Conservation (phyloP, 306 rosid species). For the Comarum palustre region DNA sequence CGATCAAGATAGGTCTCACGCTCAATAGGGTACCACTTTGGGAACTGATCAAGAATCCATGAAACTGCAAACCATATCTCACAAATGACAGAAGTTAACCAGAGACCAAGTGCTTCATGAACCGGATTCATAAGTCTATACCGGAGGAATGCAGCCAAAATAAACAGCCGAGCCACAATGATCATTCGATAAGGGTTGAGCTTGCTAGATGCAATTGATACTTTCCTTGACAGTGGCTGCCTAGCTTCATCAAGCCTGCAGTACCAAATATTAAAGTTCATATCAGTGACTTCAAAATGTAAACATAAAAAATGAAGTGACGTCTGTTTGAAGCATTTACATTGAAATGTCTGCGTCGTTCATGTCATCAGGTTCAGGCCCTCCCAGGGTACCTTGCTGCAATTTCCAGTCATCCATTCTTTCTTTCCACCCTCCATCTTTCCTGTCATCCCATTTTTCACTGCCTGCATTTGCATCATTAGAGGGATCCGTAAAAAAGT, state of each 20-base stretch:
- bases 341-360: constrained; percentile 74
- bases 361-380: constrained; percentile 62
- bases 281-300: background rate
- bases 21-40: constrained; percentile 91
- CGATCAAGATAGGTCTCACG: constrained; percentile 93
- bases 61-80: constrained; percentile 95
- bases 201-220: constrained; percentile 87
- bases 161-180: constrained; percentile 72
- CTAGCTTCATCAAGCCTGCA: constrained; percentile 90
- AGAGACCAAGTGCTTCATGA: constrained; percentile 73
- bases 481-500: background rate
- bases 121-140: constrained; percentile 79
- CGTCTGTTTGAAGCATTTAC: constrained; percentile 25
- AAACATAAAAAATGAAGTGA: background rate
- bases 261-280: background rate
- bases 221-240: constrained; percentile 91
- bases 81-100: constrained; percentile 85
- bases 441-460: constrained; percentile 64
- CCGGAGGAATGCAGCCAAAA: constrained; percentile 67
- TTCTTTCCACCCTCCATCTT: constrained; percentile 58
- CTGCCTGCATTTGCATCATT: constrained; percentile 42
- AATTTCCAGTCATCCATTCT: constrained; percentile 80
- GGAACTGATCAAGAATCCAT: constrained; percentile 97
- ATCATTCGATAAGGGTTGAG: constrained; percentile 97
- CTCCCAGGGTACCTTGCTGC: constrained; percentile 72